Conservation (phyloP, 805 yeast species). For the Saturnispora gosingensis region DNA sequence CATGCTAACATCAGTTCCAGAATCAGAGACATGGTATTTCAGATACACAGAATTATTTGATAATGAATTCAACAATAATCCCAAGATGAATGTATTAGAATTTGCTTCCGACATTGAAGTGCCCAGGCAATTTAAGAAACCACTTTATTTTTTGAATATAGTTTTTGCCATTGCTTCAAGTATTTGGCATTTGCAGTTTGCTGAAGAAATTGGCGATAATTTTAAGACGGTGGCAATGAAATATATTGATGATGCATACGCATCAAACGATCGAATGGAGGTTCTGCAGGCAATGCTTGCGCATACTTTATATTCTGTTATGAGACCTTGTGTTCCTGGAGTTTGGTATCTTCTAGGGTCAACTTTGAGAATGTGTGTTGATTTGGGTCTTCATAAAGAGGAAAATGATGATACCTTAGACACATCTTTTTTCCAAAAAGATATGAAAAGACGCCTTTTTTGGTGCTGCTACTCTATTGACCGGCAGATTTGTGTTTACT, state of each 20-base stretch:
- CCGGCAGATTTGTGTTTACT: constrained; percentile 74
- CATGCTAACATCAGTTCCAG: constrained; percentile 20
- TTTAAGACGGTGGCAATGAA: constrained; percentile 58
- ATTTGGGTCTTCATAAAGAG: constrained; percentile 77
- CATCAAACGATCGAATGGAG: constrained; percentile 54
- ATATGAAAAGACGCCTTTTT: constrained; percentile 65
- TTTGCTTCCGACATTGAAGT: constrained; percentile 32
- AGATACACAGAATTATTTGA: constrained; percentile 32
- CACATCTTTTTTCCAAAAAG: constrained; percentile 49
- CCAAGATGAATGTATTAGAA: constrained; percentile 25
- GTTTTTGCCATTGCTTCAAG: constrained; percentile 77
- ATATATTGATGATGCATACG: constrained; percentile 47
- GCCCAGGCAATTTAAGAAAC: constrained; percentile 40
- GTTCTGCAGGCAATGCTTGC: constrained; percentile 64
- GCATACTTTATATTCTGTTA: constrained; percentile 61
- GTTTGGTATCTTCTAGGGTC: constrained; percentile 89
- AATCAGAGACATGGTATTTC: constrained; percentile 39
- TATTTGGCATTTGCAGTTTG: constrained; percentile 59
- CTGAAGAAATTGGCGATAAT: constrained; percentile 56
- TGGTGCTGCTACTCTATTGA: constrained; percentile 89
- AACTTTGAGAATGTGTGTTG: constrained; percentile 71
- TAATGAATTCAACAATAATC: constrained; percentile 15
- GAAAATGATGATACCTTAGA: constrained; percentile 15
- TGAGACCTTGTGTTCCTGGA: constrained; percentile 87
- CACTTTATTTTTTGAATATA: constrained; percentile 65